These are phyloP conservation scores for Kodamaea laetipori DNA, from an alignment of 805 yeast genomes.

Conservation along the genomic window DNA sequence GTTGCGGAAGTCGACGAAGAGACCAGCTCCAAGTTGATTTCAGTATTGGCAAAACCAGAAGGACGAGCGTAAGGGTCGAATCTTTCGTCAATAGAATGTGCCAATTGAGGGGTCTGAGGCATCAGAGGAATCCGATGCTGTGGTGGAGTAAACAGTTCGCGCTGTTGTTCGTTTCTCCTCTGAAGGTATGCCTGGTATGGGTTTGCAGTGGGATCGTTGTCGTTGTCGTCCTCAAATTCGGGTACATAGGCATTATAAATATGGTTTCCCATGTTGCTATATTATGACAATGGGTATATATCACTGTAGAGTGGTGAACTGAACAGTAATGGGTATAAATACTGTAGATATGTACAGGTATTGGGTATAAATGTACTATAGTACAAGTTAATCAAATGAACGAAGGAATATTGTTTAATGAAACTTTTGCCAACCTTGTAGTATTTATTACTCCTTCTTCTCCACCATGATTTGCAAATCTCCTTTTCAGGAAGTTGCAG, in stretches of 20 bases:
- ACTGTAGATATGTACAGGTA: neutral
- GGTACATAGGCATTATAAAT: constrained; percentile 12
- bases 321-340: neutral
- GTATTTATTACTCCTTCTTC: too few relatives aligned
- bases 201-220: neutral
- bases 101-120: constrained; percentile 10
- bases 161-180: constrained; percentile 5
- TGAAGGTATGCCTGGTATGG: constrained; percentile 9
- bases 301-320: too few relatives aligned
- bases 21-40: constrained; percentile 11
- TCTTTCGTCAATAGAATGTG: constrained; percentile 5
- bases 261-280: constrained; percentile 14
- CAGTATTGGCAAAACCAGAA: neutral
- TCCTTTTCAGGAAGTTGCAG: too few relatives aligned
- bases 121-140: constrained; percentile 10
- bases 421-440: neutral
- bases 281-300: too few relatives aligned
- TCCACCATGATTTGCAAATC: too few relatives aligned
- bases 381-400: neutral
- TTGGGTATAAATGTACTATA: neutral
- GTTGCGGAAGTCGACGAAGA: constrained; percentile 15
- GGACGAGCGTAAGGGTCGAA: constrained; percentile 11
- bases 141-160: neutral
- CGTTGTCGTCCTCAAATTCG: constrained; percentile 6
- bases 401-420: neutral